Evolutionary conservation across 352 stramenopile species (phyloP).

Genomic region (Phytophthora chlamydospora): DNA sequence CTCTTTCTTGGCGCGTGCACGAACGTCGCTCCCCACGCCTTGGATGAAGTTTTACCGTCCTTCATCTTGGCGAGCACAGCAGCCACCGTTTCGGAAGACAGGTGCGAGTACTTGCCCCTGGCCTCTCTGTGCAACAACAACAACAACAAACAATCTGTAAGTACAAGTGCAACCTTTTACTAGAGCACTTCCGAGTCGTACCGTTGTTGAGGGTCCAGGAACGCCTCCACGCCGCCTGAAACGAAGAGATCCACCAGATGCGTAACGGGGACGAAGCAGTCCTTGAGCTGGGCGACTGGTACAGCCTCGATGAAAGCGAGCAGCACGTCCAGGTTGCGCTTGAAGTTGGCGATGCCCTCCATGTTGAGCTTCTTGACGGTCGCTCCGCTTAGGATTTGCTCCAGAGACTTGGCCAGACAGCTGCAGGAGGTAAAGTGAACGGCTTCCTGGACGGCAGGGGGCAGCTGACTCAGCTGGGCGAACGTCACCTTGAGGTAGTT

Average conservation of each 20-base stretch:
- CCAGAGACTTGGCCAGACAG: slow-evolving; percentile 78
- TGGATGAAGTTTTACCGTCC: slow-evolving; percentile 57
- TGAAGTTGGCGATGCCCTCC: slow-evolving; percentile 77
- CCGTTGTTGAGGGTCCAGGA: slow-evolving; percentile 69
- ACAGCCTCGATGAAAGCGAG: slow-evolving; percentile 69
- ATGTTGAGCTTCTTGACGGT: slow-evolving; percentile 75
- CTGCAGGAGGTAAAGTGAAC: slow-evolving; percentile 82
- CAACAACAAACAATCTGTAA: background rate
- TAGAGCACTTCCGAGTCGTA: slow-evolving; percentile 20
- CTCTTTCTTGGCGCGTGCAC: slow-evolving; percentile 51
- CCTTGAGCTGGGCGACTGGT: slow-evolving; percentile 60
- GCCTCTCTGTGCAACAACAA: slow-evolving; percentile 39
- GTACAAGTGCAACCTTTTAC: background rate
- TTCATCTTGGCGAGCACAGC: slow-evolving; percentile 79
- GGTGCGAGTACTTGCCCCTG: slow-evolving; percentile 66
- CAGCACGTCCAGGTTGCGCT: slow-evolving; percentile 76
- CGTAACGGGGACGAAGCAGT: slow-evolving; percentile 68
- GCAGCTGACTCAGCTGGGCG: slow-evolving; percentile 62
- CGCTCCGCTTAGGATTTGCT: slow-evolving; percentile 67
- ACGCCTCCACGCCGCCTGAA: slow-evolving; percentile 60
- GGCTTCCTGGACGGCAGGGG: slow-evolving; percentile 60
- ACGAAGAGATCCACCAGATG: slow-evolving; percentile 77
- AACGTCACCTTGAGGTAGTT: slow-evolving; percentile 88
- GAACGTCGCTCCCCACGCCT: slow-evolving; percentile 52
- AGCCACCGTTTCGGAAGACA: slow-evolving; percentile 70